Evolutionary conservation across 305 asterid species (phyloP).

Genomic region (Fraxinus ornus): DNA sequence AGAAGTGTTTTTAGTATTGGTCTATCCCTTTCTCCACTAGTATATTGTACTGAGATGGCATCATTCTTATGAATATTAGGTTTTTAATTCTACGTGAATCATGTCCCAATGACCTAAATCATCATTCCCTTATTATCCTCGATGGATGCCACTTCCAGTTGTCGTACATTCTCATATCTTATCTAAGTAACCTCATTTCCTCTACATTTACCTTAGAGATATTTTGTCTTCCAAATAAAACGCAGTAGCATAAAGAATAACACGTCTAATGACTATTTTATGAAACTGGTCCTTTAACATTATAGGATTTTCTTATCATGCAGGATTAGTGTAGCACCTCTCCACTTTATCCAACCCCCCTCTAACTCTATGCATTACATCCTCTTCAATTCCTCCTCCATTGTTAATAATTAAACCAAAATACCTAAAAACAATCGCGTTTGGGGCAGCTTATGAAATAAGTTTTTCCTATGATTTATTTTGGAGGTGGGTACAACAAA

Average conservation of each 20-base stretch:
- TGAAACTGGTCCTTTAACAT: background rate
- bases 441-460: background rate
- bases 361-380: background rate
- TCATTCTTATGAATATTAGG: background rate
- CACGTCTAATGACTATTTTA: background rate
- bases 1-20: background rate
- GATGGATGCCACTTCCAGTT: background rate
- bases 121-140: background rate
- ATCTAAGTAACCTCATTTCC: background rate
- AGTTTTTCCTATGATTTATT: background rate
- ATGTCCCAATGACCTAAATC: background rate
- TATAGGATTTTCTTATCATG: background rate
- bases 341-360: background rate
- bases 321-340: background rate
- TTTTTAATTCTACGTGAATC: background rate
- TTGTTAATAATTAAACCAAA: background rate
- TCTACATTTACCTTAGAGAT: background rate
- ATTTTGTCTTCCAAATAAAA: background rate
- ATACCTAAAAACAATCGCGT: background rate
- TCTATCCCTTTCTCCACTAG: background rate
- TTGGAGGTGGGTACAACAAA: background rate
- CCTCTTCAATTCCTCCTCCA: background rate
- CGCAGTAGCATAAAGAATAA: background rate
- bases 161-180: background rate
- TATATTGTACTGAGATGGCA: background rate